Evolutionary conservation across 2,329 filamentous ascomycete species (phyloP), one percentile per base, ranked within the genome.

Genomic region (Pseudogymnoascus sp.): DNA sequence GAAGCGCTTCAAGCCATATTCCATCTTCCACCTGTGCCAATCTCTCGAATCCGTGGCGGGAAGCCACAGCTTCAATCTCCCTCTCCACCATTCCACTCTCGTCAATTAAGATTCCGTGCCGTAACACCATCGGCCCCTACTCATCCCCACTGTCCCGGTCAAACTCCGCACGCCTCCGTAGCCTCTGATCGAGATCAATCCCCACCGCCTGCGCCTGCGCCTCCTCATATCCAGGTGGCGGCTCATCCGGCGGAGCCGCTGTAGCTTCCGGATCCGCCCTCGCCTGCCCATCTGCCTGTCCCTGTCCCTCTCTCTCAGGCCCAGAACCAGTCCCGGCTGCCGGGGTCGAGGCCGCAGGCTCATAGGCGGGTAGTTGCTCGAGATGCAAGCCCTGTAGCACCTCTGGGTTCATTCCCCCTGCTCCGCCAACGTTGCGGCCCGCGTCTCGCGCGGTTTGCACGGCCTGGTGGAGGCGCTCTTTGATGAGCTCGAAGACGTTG

Each of bases 161-260:
- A 21, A 67, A 80, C 71, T 93, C 89, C 45, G 90, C 79, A 67
- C 89, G 89, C 64, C 88, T 83, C 52, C 87, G 87, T 66, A 92
- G 80, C 64, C 88, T 89, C 67, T 90, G 85, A 71, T 91, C 84
- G 21, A 87, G 75, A 59, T 67, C 65, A 76, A 78, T 71, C 79
- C 76, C 80, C 29, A 87, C 73, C 29, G 83, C 83, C 68, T 87
- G 84, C n/a, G 82, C 86, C 74, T 97, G 93, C 29, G 90, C 89
- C 74, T 96, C 91, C 70, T 97, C 92, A 71, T 97, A 97, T 36
- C 86, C 89, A 59, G 93, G 93, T 58, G 93, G 93, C 4, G 92
- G 91, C 72, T 94, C 92, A 75, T 86, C 70, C 69, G 90, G 75
- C 5, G 13, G 77, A 76, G 63, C 77, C 74, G 74, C 61, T 12